phyloP scores from a whole-genome alignment of 1,139 yeast species.

The Nadsonia starkeyi-henricii region DNA sequence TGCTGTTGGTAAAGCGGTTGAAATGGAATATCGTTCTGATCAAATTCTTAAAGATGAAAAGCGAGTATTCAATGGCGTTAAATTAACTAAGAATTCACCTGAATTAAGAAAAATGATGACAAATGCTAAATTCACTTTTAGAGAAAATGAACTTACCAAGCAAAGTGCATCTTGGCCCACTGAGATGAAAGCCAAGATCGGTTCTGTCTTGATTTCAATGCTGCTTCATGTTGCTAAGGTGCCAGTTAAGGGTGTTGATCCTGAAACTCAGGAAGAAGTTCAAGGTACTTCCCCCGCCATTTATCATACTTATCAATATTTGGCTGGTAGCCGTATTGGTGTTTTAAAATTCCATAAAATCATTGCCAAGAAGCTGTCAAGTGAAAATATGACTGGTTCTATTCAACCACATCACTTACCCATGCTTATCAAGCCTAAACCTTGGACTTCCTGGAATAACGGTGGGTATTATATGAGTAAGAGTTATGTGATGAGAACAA shows the following conservation, averaged over 20 bases:
- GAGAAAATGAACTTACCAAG: conserved; percentile 5
- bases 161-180: conserved; percentile 45
- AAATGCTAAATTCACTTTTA: neutral
- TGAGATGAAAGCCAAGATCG: conserved; percentile 61
- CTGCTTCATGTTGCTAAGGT: conserved; percentile 74
- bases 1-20: conserved; percentile 73
- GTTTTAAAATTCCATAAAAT: conserved; percentile 63
- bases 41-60: conserved; percentile 29
- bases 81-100: neutral
- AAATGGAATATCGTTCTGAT: conserved; percentile 50
- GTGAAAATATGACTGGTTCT: conserved; percentile 49
- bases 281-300: conserved; percentile 79
- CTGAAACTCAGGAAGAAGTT: conserved; percentile 52
- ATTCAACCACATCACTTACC: conserved; percentile 86
- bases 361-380: conserved; percentile 51
- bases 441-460: conserved; percentile 67
- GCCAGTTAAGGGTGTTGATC: conserved; percentile 63
- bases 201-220: conserved; percentile 63
- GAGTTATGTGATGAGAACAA: conserved; percentile 54
- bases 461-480: conserved; percentile 74
- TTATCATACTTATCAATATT: conserved; percentile 73
- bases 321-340: conserved; percentile 69
- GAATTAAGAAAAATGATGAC: conserved; percentile 4
- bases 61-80: conserved; percentile 24
- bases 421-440: conserved; percentile 79